Evolutionary conservation across 345 rosid species (phyloP).

Genomic region (Salix purpurea): DNA sequence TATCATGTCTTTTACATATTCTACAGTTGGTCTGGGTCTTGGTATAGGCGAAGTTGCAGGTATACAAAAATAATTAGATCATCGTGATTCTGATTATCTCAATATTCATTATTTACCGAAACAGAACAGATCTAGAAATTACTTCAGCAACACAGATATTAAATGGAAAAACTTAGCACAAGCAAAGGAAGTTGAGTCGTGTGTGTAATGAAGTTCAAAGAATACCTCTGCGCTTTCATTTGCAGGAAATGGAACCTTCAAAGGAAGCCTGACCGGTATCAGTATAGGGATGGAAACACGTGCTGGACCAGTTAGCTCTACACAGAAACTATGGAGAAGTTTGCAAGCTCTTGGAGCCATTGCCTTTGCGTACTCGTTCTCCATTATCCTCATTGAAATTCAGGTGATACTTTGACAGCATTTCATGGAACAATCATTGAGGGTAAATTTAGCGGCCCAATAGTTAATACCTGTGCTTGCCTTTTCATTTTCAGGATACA

Average conservation of each 20-base stretch:
- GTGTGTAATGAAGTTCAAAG: too few species aligned
- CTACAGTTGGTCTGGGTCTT: slow-evolving; percentile 60
- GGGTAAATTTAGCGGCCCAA: too few species aligned
- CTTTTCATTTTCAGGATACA: slow-evolving; percentile 49
- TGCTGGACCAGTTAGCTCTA: slow-evolving; percentile 41
- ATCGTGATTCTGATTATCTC: not conserved
- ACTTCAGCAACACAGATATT: too few species aligned
- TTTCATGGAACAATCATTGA: too few species aligned
- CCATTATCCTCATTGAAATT: slow-evolving; percentile 65
- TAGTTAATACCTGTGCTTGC: too few species aligned
- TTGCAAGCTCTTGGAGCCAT: slow-evolving; percentile 77
- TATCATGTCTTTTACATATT: slow-evolving; percentile 80
- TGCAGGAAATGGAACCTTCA: slow-evolving; percentile 38
- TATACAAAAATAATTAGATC: not conserved
- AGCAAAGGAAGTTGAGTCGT: too few species aligned
- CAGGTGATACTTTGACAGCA: slow-evolving; percentile 36
- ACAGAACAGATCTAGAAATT: too few species aligned
- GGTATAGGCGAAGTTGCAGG: slow-evolving; percentile 70
- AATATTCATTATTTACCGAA: too few species aligned
- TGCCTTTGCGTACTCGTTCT: slow-evolving; percentile 71
- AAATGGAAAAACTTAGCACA: too few species aligned
- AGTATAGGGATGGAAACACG: slow-evolving; percentile 42
- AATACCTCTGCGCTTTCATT: not conserved
- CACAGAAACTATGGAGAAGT: slow-evolving; percentile 60
- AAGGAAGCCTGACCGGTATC: slow-evolving; percentile 59